Conservation (phyloP, 495 filamentous ascomycete genomes). For the Neurospora sp. region DNA sequence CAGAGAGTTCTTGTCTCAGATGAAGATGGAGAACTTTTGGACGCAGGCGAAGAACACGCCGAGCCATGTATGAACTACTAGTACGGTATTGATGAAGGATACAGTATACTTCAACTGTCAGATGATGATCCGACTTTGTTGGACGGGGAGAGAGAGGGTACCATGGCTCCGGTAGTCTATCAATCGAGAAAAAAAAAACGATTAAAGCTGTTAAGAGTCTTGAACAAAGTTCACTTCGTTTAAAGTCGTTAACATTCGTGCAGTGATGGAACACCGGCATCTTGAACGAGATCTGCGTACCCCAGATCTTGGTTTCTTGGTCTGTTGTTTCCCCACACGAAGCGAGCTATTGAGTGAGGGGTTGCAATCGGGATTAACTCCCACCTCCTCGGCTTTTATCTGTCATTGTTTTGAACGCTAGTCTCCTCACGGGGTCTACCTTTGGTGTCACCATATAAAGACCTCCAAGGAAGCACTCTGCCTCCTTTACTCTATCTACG, state of each 20-base stretch:
- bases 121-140: not conserved
- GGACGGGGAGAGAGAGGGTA: not conserved
- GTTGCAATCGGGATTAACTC: not conserved
- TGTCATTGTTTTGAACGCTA: not conserved
- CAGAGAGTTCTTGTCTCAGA: constrained; percentile 62
- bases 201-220: not conserved
- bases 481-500: not conserved
- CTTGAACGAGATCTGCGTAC: not conserved
- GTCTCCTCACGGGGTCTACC: not conserved
- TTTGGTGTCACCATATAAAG: not conserved
- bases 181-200: not conserved
- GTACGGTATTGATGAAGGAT: not conserved
- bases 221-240: not conserved
- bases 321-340: not conserved
- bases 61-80: not conserved
- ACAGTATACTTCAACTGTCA: not conserved
- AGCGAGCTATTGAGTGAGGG: not conserved
- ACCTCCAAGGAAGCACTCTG: not conserved
- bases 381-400: not conserved
- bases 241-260: not conserved
- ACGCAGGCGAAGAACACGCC: constrained; percentile 62
- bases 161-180: not conserved
- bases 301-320: not conserved
- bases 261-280: not conserved
- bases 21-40: constrained; percentile 95